phyloP scores from a whole-genome alignment of 768 basidiomycete genomes.

The Candolleomyces efflorescens region DNA sequence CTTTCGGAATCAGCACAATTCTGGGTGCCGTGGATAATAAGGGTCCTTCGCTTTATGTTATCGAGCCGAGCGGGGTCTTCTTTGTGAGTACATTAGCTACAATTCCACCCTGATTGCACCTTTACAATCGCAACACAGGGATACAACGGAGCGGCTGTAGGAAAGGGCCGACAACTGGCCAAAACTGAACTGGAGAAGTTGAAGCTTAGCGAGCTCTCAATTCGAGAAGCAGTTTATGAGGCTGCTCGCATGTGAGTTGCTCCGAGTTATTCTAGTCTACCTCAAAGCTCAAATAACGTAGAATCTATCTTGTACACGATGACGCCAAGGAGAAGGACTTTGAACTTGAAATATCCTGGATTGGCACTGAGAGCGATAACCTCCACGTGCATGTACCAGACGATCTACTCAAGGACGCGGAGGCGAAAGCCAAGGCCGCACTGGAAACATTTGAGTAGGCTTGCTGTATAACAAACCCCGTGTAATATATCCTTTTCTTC shows the following conservation, averaged over 20 bases:
- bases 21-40: slow-evolving; percentile 85
- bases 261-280: background rate
- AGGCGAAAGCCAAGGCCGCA: slow-evolving; percentile 81
- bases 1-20: slow-evolving; percentile 94
- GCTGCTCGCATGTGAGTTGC: slow-evolving; percentile 88
- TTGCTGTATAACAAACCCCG: slow-evolving; percentile 12
- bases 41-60: slow-evolving; percentile 81
- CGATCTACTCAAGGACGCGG: slow-evolving; percentile 82
- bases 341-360: slow-evolving; percentile 97
- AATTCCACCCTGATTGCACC: background rate
- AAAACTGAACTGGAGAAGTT: slow-evolving; percentile 99
- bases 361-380: slow-evolving; percentile 78
- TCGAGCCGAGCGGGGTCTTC: slow-evolving; percentile 94
- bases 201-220: slow-evolving; percentile 74
- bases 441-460: slow-evolving; percentile 56
- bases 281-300: slow-evolving; percentile 25
- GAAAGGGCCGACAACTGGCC: slow-evolving; percentile 96
- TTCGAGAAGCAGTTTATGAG: slow-evolving; percentile 83
- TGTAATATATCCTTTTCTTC: slow-evolving; percentile 9
- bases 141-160: slow-evolving; percentile 94
- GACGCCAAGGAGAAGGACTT: slow-evolving; percentile 98
- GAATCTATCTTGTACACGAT: slow-evolving; percentile 96
- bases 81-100: slow-evolving; percentile 48
- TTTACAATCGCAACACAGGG: slow-evolving; percentile 47
- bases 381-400: slow-evolving; percentile 81